Base-by-base conservation (phyloP, 1,284 basidiomycete species). In the Agaricales sp. region DNA sequence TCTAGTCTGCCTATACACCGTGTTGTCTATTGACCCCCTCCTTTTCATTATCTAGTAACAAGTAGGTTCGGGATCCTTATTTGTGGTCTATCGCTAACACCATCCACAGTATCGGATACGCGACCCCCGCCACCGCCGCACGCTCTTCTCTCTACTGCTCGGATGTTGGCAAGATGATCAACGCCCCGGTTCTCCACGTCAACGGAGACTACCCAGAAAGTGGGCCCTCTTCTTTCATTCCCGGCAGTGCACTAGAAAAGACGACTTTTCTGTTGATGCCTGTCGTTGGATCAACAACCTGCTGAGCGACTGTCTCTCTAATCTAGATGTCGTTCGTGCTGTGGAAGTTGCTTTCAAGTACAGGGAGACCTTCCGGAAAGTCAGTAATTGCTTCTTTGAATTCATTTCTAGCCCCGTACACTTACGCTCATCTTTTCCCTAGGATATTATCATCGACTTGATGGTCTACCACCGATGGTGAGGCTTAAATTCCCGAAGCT, bases 121-220 rank as follows among this genome's bases (percentile, higher is more conserved):
- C 91, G 0, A 94, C 91, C 0, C 88, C 88, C 0, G 86, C 88
- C 0, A 80, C 86, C 0, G 77, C 77, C 46, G 85, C 87, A 11
- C 78, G 91, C 4, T 92, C 90, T 1, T 90, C 87, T 0, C 61
- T 89, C 25, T 95, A 95, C 59, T 91, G 88, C 53, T 92, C 91
- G 1, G 92, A 94, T 60, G 72, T 92, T 25, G 89, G 86, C 3
- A 94, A 94, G 66, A 89, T 89, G 77, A 85, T 93, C 58, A 87
- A 87, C 51, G 82, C 87, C 0, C 92, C 91, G 0, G 80, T 94
- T 13, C 62, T 94, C n/a, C 91, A 94, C 55, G 90, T 93, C 53
- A 94, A 94, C 57, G 92, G 92, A 3, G 91, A 95, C 61, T 68
- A 87, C 61, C 88, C 88, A 0, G 92, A 96, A 75, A 90, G 80